Percentiles rank a stretch among this genome's conserved stretches.
Evolutionary conservation across 2,329 filamentous ascomycete genomes (phyloP).

Genomic region (Botrytis porri): DNA sequence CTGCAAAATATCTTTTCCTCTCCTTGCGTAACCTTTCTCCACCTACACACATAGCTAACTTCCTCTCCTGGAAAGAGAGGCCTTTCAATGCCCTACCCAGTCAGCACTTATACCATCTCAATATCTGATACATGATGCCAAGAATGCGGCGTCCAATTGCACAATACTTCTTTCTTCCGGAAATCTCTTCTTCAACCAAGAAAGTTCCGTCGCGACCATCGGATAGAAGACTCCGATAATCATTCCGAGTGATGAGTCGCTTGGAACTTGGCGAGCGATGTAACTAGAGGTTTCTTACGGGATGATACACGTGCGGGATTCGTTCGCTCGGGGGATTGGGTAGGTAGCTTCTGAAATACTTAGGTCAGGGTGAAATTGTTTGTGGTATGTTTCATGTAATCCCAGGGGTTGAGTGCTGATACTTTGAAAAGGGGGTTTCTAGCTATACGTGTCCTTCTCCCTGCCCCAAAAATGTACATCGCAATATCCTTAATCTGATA

Average conservation of each 20-base stretch:
- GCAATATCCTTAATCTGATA: not conserved
- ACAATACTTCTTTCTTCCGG: not conserved
- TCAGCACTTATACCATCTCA: not conserved
- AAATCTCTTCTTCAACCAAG: not conserved
- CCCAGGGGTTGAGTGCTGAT: not conserved
- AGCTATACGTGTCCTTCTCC: not conserved
- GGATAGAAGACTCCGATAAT: not conserved
- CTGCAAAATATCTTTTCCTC: not conserved
- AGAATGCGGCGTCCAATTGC: not conserved
- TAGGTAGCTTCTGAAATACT: not conserved
- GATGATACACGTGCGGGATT: not conserved
- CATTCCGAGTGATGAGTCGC: not conserved
- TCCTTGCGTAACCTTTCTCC: not conserved
- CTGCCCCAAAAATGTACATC: not conserved
- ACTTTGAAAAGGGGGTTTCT: not conserved
- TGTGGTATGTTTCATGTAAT: not conserved
- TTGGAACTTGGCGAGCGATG: not conserved
- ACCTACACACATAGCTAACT: not conserved
- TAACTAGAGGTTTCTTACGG: not conserved
- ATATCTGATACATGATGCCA: slow-evolving; percentile 1
- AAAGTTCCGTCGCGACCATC: not conserved
- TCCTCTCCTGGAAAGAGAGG: slow-evolving; percentile 1
- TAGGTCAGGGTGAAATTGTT: not conserved
- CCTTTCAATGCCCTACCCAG: not conserved
- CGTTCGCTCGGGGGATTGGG: not conserved